These are phyloP conservation scores for Oryza punctata DNA, from an alignment of 176 grass and related monocot species.

Conservation along the genomic window DNA sequence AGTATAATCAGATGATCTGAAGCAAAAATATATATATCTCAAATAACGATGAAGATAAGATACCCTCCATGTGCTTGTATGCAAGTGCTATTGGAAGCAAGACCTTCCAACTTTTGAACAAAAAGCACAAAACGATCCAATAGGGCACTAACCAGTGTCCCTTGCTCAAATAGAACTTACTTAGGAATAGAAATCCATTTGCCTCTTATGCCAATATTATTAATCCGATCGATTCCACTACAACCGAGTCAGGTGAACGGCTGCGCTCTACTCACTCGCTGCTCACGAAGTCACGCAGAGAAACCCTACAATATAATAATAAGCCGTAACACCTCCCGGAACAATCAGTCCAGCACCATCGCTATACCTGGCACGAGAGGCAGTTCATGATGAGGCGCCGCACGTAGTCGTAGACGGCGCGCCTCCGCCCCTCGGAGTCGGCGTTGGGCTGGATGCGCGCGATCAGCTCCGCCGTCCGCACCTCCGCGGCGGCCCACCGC, in stretches of 20 bases:
- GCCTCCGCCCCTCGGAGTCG: constrained; percentile 64
- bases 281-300: neutral
- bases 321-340: neutral
- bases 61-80: neutral
- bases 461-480: constrained; percentile 70
- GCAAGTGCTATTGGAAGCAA: neutral
- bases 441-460: constrained; percentile 74
- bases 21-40: neutral
- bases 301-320: constrained; percentile 8
- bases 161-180: neutral
- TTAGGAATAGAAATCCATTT: neutral
- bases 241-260: constrained; percentile 5
- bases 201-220: neutral
- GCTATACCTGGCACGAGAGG: constrained; percentile 70
- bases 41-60: neutral
- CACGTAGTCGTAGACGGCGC: constrained; percentile 71
- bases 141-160: constrained; percentile 6
- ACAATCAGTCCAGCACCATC: neutral
- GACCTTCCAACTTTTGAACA: neutral
- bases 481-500: constrained; percentile 62
- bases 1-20: neutral
- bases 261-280: neutral
- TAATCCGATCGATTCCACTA: neutral
- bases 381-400: constrained; percentile 69
- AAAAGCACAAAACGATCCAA: neutral